Conservation (phyloP, 345 rosid genomes). For the Gossypium stocksii region DNA sequence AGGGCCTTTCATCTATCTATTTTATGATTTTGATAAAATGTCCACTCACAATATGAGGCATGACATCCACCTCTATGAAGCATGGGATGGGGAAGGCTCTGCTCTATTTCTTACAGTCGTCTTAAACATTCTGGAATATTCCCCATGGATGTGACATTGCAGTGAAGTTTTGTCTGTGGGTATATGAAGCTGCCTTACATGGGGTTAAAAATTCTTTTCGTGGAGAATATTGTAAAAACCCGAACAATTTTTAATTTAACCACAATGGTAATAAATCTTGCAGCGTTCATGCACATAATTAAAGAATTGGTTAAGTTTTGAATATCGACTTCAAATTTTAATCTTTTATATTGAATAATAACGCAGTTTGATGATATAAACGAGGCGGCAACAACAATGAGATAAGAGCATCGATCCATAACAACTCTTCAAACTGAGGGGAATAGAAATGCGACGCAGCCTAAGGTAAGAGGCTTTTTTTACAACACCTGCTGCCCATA, state of each 20-base stretch:
- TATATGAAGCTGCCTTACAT: background rate
- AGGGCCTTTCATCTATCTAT: background rate
- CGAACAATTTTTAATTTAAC: background rate
- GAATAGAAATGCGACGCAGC: background rate
- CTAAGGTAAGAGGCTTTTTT: background rate
- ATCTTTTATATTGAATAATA: background rate
- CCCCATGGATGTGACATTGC: constrained; percentile 16
- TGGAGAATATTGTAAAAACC: background rate
- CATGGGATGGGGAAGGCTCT: constrained; percentile 6
- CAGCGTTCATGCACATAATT: background rate
- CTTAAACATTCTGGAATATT: constrained; percentile 12
- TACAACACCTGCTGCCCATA: constrained; percentile 18
- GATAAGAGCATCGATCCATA: background rate
- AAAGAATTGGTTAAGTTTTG: background rate
- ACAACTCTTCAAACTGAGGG: background rate
- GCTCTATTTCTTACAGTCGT: background rate
- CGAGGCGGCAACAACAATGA: background rate
- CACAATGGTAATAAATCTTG: background rate
- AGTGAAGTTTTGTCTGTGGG: constrained; percentile 1
- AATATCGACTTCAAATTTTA: background rate
- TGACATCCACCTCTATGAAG: background rate
- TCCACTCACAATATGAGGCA: background rate
- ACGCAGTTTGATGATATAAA: background rate
- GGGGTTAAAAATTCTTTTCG: background rate
- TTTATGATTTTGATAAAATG: background rate